These are phyloP conservation scores for Grigorovia transvaalensis DNA, from an alignment of 805 yeast species.

Conservation along the genomic window DNA sequence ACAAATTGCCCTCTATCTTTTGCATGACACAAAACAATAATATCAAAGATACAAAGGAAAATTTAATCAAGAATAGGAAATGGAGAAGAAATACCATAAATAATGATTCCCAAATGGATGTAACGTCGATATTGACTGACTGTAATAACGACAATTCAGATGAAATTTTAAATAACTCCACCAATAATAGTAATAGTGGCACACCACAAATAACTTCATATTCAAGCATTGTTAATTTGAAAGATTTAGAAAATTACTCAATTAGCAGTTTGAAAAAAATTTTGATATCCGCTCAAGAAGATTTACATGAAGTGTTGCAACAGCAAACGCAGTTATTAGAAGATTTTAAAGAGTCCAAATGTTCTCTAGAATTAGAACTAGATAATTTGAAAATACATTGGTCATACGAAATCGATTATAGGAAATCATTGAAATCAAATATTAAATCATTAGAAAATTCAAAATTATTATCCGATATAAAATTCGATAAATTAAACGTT, in stretches of 20 bases:
- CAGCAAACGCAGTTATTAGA: constrained; percentile 19
- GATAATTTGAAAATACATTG: constrained; percentile 25
- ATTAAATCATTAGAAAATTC: constrained; percentile 28
- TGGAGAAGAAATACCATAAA: constrained; percentile 18
- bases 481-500: constrained; percentile 21
- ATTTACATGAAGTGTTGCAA: constrained; percentile 25
- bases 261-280: constrained; percentile 26
- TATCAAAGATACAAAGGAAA: constrained; percentile 2
- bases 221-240: constrained; percentile 19
- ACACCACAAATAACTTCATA: constrained; percentile 14
- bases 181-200: constrained; percentile 4
- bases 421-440: constrained; percentile 25
- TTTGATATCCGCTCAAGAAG: constrained; percentile 26
- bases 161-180: not conserved
- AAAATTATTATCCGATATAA: constrained; percentile 23
- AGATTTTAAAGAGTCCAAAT: constrained; percentile 24
- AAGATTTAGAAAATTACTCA: constrained; percentile 22
- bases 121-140: not conserved
- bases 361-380: constrained; percentile 20
- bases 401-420: constrained; percentile 25
- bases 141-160: constrained; percentile 1
- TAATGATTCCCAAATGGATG: not conserved
- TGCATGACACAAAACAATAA: constrained; percentile 17
- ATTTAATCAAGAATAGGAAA: constrained; percentile 10
- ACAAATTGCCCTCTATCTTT: constrained; percentile 24